Conservation (phyloP, 768 basidiomycete genomes). For the Amanita molliuscula region DNA sequence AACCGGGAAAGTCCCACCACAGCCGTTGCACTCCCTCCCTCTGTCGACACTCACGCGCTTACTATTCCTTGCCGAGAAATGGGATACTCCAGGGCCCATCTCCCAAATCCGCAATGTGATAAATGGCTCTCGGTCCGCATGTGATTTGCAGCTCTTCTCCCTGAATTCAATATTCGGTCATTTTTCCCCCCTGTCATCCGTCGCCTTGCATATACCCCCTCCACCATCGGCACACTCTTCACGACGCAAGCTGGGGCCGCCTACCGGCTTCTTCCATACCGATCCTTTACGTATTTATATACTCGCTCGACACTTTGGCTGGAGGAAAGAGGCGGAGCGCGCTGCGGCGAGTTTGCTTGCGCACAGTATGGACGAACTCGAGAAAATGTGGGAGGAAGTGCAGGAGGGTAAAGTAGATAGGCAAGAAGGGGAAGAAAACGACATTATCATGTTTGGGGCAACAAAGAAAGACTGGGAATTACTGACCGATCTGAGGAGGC, state of each 20-base stretch:
- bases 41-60: constrained; percentile 44
- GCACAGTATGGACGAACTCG: constrained; percentile 28
- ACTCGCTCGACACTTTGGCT: constrained; percentile 43
- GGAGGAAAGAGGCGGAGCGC: constrained; percentile 38
- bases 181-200: constrained; percentile 40
- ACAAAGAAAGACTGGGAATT: constrained; percentile 33
- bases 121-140: constrained; percentile 37
- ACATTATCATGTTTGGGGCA: constrained; percentile 28
- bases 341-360: constrained; percentile 42
- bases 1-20: constrained; percentile 20
- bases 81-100: constrained; percentile 28
- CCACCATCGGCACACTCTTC: background rate
- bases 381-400: constrained; percentile 39
- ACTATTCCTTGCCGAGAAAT: constrained; percentile 55
- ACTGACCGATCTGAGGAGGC: constrained; percentile 39
- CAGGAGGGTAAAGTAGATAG: constrained; percentile 26
- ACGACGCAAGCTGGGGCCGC: constrained; percentile 14
- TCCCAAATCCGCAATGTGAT: constrained; percentile 37
- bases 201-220: constrained; percentile 20
- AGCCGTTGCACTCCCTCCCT: constrained; percentile 25
- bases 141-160: constrained; percentile 30
- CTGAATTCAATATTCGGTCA: constrained; percentile 30
- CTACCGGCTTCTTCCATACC: constrained; percentile 30
- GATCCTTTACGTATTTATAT: constrained; percentile 37
- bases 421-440: background rate